phyloP scores from a whole-genome alignment of 257 asterid genomes.

The Orobanche coerulescens region DNA sequence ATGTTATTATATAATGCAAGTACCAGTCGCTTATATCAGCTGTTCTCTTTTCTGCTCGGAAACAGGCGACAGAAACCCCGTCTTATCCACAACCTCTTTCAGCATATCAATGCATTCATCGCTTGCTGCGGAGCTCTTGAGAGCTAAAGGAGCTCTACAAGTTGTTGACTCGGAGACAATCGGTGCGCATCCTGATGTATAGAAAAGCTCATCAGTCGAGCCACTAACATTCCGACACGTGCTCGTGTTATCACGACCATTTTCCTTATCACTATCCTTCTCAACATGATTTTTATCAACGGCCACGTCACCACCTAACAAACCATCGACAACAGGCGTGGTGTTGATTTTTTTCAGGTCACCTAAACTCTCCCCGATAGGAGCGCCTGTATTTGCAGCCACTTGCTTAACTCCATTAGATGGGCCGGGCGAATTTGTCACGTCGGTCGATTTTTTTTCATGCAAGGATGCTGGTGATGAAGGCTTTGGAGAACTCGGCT shows the following conservation, averaged over 20 bases:
- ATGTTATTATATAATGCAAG: too few species aligned
- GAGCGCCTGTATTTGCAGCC: conserved; percentile 13
- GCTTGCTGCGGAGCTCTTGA: conserved; percentile 22
- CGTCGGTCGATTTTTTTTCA: conserved; percentile 25
- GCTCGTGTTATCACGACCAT: conserved; percentile 13
- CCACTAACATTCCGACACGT: conserved; percentile 14
- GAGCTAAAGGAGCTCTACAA: conserved; percentile 38
- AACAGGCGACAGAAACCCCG: conserved; percentile 21
- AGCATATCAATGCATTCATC: conserved; percentile 23
- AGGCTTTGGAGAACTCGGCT: conserved; percentile 24
- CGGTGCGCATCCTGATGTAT: conserved; percentile 19
- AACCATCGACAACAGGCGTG: conserved; percentile 14
- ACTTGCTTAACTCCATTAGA: conserved; percentile 33
- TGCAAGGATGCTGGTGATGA: conserved; percentile 9
- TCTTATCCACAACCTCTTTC: conserved; percentile 26
- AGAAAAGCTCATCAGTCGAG: conserved; percentile 20
- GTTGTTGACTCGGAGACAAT: conserved; percentile 17
- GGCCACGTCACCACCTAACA: conserved; percentile 17
- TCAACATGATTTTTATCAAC: conserved; percentile 19
- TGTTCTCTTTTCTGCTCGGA: conserved; percentile 35
- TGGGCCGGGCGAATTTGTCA: conserved; percentile 25
- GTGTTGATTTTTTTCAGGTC: conserved; percentile 18
- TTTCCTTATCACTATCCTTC: conserved; percentile 28
- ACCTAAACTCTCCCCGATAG: conserved; percentile 14
- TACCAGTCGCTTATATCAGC: not conserved